Base-by-base conservation (phyloP, 176 grass and related monocot species). In the Hordeum vulgare region DNA sequence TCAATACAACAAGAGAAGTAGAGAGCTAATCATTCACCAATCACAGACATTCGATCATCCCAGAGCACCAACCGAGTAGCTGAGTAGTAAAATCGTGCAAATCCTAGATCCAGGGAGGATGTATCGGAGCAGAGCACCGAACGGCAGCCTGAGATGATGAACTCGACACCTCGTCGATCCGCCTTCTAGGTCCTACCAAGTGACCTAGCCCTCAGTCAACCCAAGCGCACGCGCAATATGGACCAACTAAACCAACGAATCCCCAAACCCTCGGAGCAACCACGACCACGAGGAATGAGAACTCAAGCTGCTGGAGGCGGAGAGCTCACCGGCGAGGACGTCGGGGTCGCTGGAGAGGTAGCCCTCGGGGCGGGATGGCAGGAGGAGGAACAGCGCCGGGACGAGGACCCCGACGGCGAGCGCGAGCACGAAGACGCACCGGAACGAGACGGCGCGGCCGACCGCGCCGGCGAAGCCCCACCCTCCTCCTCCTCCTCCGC, bases 391-490 rank as follows among this genome's bases (percentile, higher is more conserved):
- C 28, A 94, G 56, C 20, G 86, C 83, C 45, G 89, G 77, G 65
- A 94, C 56, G 68, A 94, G 83, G 42, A 94, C 83, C 6, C 83
- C 83, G 8, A 49, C 83, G 12, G 83, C 68, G 92, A 94, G 89
- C 44, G 75, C 71, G 35, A 91, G 83, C 36, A 78, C 47, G 76
- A 91, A 23, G 29, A 84, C 79, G 80, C 92, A 91, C 65, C 83
- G 80, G 68, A 86, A 72, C 17, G 92, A 88, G 10, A 61, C 35
- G 49, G n/a, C 28, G 25, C 82, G 73, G 25, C 70, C 80, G 68
- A 89, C 66, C 71, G 70, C 69, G 8, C 57, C 54, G 26, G 66
- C 70, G 65, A 18, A 62, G 12, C 70, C 36, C 10, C 42, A 44
- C 62, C 28, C 26, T 17, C 86, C 67, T 10, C 76, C 74, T 9